These are phyloP conservation scores for Sindora glabra DNA, from an alignment of 306 rosid species.

Conservation along the genomic window DNA sequence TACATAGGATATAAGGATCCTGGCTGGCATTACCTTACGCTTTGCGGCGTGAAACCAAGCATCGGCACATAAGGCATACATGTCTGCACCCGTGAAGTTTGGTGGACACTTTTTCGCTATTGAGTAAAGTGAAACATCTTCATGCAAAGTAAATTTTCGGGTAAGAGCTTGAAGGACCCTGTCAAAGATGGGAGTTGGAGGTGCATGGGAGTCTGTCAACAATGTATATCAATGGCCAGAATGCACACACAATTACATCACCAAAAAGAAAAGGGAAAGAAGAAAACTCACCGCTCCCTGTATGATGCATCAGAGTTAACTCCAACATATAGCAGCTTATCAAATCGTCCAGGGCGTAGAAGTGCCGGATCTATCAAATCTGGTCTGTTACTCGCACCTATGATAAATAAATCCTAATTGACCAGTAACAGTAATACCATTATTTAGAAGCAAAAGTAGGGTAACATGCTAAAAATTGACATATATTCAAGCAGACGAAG, in stretches of 20 bases:
- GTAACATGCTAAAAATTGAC: neutral
- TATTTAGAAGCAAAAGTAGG: conserved; percentile 16
- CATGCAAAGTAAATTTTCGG: conserved; percentile 68
- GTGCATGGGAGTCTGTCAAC: neutral
- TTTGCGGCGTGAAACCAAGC: conserved; percentile 98
- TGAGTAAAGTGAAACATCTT: conserved; percentile 63
- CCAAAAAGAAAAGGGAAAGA: neutral
- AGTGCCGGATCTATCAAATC: conserved; percentile 97
- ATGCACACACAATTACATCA: too few relatives aligned
- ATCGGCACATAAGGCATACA: conserved; percentile 95
- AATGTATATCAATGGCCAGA: too few relatives aligned
- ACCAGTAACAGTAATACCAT: conserved; percentile 15
- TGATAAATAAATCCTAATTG: conserved; percentile 77
- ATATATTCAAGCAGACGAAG: neutral
- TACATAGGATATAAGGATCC: neutral
- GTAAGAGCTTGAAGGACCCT: conserved; percentile 92
- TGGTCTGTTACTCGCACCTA: conserved; percentile 98
- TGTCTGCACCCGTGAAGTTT: conserved; percentile 93
- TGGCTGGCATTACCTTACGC: conserved; percentile 50
- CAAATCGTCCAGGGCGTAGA: conserved; percentile 89
- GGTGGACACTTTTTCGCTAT: conserved; percentile 80
- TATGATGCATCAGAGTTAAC: conserved; percentile 82
- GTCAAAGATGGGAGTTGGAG: conserved; percentile 2
- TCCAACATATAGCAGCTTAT: conserved; percentile 87
- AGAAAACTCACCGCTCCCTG: conserved; percentile 57